Percentiles rank a stretch among this genome's conserved stretches.
Evolutionary conservation across 1,284 basidiomycete genomes (phyloP).

Genomic region (Irpex lacteus): DNA sequence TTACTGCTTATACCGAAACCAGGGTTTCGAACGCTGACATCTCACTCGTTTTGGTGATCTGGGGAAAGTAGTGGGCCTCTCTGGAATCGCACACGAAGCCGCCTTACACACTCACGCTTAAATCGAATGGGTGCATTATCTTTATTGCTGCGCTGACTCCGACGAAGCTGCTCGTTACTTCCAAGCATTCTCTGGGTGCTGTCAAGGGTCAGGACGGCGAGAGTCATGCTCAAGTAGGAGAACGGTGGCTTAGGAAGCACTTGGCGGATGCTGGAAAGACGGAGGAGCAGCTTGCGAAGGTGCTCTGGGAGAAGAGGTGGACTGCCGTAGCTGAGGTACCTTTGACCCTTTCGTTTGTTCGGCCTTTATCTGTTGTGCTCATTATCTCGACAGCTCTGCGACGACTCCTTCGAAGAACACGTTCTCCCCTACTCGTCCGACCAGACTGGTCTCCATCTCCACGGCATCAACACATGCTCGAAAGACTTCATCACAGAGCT

Average conservation of each 20-base stretch:
- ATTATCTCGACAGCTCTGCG: conserved; percentile 70
- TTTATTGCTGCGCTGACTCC: conserved; percentile 88
- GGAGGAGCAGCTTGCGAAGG: conserved; percentile 70
- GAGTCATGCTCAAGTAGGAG: conserved; percentile 79
- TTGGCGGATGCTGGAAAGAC: conserved; percentile 64
- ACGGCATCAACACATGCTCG: conserved; percentile 83
- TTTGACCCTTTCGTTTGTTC: neutral
- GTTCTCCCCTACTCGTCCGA: conserved; percentile 84
- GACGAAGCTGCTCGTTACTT: conserved; percentile 79
- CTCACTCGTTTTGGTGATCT: neutral
- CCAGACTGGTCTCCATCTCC: conserved; percentile 89
- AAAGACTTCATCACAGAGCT: conserved; percentile 76
- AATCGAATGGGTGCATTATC: conserved; percentile 98
- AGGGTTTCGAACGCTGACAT: too few species aligned
- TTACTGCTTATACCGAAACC: too few species aligned
- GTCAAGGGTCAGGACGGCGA: conserved; percentile 24
- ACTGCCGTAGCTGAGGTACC: conserved; percentile 89
- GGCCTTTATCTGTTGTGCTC: neutral
- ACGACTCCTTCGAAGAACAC: conserved; percentile 98
- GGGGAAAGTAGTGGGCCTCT: conserved; percentile 66
- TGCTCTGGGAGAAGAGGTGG: conserved; percentile 82
- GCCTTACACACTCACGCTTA: conserved; percentile 89
- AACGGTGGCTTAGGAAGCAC: conserved; percentile 81
- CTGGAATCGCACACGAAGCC: conserved; percentile 70
- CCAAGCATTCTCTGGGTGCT: conserved; percentile 86